phyloP scores from a whole-genome alignment of 1,284 basidiomycete genomes.

The Omphalotus olearius region DNA sequence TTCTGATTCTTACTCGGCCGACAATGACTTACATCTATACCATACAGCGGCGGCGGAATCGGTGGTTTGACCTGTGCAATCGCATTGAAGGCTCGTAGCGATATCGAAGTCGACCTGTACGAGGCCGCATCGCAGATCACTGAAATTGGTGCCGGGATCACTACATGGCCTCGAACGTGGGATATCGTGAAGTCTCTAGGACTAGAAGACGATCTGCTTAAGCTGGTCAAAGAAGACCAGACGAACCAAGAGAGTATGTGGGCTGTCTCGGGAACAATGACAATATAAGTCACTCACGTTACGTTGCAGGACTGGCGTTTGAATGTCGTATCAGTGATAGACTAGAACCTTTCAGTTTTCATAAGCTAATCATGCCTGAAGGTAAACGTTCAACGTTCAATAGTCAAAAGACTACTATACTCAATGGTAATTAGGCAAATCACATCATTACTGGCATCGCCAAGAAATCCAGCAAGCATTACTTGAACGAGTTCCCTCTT shows the following conservation, averaged over 20 bases:
- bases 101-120: constrained; percentile 19
- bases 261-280: neutral
- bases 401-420: neutral
- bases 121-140: constrained; percentile 20
- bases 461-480: constrained; percentile 39
- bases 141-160: constrained; percentile 24
- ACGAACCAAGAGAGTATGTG: constrained; percentile 17
- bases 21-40: neutral
- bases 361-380: neutral
- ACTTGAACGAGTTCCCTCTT: constrained; percentile 28
- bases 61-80: constrained; percentile 21
- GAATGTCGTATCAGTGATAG: constrained; percentile 10
- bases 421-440: constrained; percentile 27
- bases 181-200: constrained; percentile 19
- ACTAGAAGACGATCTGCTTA: constrained; percentile 18
- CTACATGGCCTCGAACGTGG: constrained; percentile 23
- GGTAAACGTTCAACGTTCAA: no score
- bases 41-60: constrained; percentile 21
- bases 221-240: constrained; percentile 16
- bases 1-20: neutral
- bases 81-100: constrained; percentile 17
- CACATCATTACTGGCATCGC: constrained; percentile 35
- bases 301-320: constrained; percentile 11
- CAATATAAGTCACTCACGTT: no score
- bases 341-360: constrained; percentile 6